phyloP scores from a whole-genome alignment of 2,329 filamentous ascomycete species.

The Stemphylium lycopersici region DNA sequence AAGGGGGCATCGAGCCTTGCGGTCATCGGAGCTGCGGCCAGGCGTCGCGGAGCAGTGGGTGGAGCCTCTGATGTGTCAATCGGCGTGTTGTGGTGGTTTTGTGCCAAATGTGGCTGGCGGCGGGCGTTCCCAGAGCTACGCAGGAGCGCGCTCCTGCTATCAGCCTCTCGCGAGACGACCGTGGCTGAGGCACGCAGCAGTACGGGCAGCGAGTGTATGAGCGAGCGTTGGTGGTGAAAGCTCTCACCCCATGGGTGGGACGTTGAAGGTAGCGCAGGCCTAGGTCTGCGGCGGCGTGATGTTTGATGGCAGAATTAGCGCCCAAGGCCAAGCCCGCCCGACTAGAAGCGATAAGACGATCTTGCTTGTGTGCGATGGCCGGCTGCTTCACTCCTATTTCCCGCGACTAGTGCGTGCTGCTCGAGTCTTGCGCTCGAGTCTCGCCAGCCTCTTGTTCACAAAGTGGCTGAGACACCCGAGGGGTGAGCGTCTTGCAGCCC shows the following conservation, averaged over 20 bases:
- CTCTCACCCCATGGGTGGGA: conserved; percentile 8
- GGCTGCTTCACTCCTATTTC: background rate
- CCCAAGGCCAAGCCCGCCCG: conserved; percentile 5
- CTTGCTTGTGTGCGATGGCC: conserved; percentile 3
- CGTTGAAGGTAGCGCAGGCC: conserved; percentile 8
- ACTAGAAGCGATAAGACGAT: conserved; percentile 13
- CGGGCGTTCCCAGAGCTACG: conserved; percentile 14
- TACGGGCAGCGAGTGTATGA: conserved; percentile 16
- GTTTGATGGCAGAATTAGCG: conserved; percentile 15
- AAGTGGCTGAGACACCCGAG: background rate
- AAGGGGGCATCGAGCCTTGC: conserved; percentile 32
- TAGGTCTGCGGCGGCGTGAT: conserved; percentile 8
- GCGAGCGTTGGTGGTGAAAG: conserved; percentile 11
- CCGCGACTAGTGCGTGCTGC: background rate
- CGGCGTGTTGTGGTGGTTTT: conserved; percentile 12
- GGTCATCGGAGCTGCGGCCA: conserved; percentile 26
- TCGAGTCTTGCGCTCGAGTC: conserved; percentile 1
- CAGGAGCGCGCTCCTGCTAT: conserved; percentile 8
- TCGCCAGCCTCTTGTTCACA: conserved; percentile 12
- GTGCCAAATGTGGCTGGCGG: conserved; percentile 6
- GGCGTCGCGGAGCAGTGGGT: conserved; percentile 14
- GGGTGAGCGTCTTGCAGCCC: conserved; percentile 4
- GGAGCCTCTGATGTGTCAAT: background rate
- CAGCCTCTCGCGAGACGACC: background rate
- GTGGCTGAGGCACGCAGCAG: background rate